phyloP scores from a whole-genome alignment of 257 asterid species.

The Penstemon barbatus region DNA sequence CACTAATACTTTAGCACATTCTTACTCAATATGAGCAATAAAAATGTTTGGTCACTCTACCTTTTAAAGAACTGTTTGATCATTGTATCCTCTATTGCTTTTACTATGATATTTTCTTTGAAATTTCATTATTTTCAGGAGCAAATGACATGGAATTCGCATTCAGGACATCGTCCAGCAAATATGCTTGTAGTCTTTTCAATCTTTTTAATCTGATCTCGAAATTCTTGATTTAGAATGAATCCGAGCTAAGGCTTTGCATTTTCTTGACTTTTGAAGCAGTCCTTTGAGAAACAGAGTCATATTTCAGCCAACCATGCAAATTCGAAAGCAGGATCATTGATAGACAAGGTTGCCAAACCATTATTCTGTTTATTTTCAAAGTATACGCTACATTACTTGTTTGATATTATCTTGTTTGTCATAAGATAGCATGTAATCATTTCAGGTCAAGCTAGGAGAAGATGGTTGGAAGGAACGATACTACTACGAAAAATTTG shows the following conservation, averaged over 20 bases:
- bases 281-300: constrained; percentile 27
- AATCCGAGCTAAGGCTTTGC: constrained; percentile 11
- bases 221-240: constrained; percentile 19
- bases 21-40: constrained; percentile 1
- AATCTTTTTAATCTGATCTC: constrained; percentile 6
- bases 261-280: constrained; percentile 27
- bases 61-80: constrained; percentile 1
- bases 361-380: constrained; percentile 19
- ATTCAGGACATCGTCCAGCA: constrained; percentile 18
- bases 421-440: constrained; percentile 20
- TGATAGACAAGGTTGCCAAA: constrained; percentile 47
- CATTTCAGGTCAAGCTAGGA: constrained; percentile 56
- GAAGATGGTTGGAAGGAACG: constrained; percentile 67
- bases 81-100: constrained; percentile 11
- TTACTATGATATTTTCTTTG: constrained; percentile 6
- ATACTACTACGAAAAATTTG: constrained; percentile 59
- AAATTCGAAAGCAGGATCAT: constrained; percentile 22
- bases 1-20: constrained; percentile 20
- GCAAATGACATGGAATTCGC: constrained; percentile 26
- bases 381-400: constrained; percentile 13
- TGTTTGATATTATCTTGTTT: constrained; percentile 12
- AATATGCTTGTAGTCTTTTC: constrained; percentile 28
- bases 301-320: constrained; percentile 10
- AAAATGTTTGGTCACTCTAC: too few species aligned
- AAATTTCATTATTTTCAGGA: constrained; percentile 32